A percentile compares a stretch with the other conserved stretches of the same genome.
Conservation (phyloP, 1,284 basidiomycete genomes). For the Leucoagaricus sp. region DNA sequence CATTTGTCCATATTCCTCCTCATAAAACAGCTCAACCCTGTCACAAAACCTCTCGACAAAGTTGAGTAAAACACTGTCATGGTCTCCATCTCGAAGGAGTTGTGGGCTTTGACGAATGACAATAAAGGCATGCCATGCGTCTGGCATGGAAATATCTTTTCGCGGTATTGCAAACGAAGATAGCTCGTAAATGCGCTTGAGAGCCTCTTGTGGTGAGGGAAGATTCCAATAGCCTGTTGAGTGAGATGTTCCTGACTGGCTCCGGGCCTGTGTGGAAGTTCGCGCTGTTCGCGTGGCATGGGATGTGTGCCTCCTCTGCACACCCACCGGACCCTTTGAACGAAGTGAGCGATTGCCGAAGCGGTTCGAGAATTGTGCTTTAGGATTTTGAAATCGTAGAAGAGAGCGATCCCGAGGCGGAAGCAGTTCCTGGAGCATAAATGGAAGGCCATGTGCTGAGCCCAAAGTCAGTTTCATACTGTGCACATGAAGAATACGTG, state of each 20-base stretch:
- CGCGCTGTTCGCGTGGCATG: neutral
- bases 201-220: neutral
- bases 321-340: neutral
- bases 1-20: neutral
- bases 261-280: neutral
- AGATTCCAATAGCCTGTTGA: neutral
- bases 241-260: constrained; percentile 4
- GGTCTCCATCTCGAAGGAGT: neutral
- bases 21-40: constrained; percentile 5
- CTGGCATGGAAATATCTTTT: neutral
- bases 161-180: neutral
- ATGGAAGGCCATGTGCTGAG: constrained; percentile 5
- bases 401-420: neutral
- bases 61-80: neutral
- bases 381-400: constrained; percentile 1
- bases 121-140: constrained; percentile 4
- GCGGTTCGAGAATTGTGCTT: neutral
- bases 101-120: neutral
- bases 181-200: neutral
- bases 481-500: neutral
- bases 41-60: constrained; percentile 8
- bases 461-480: neutral
- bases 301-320: constrained; percentile 10
- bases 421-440: constrained; percentile 13
- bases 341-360: neutral